Base-by-base conservation (phyloP, 768 basidiomycete genomes). In the Russula griseocarnosa region DNA sequence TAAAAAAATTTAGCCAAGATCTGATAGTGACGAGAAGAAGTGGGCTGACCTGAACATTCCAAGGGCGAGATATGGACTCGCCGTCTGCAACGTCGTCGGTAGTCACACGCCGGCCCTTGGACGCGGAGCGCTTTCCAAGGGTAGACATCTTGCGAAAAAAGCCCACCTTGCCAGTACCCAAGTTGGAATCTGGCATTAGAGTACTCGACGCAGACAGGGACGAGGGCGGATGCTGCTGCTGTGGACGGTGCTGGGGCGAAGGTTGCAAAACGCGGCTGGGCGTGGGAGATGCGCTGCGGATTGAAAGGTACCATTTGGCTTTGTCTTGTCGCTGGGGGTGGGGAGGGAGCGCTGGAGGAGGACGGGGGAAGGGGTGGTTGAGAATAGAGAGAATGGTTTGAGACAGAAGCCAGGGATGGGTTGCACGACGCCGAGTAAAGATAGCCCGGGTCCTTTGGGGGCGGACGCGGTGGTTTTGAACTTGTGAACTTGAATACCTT, bases 61-160 rank as follows among this genome's bases (percentile, higher is more conserved):
- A 69, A 22, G 67, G 67, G n/a, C 20, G 53, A 11, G 67, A 69
- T 4, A 69, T 69, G 30, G 55, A 58, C 42, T 64, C 67, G 26
- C 62, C 60, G 30, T 63, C 55, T 2, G 44, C 38, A 42, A 28
- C 32, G 4, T 63, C 67, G 6, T 66, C 58, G 18, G 22, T 16
- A 3, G 28, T 24, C 16, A 26, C n/a, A 36, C 53, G 60, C 8
- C 53, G 46, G 59, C 38, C 46, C 60, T 57, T 68, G n/a, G 67
- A 61, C 24, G 53, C 28, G 10, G 67, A 64, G 1, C 67, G 67
- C 18, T 58, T 67, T 26, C 67, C 26, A 34, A 69, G 11, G 36
- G 46, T 42, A 14, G 66, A 57, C 16, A 69, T 49, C 55, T 67
- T 69, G 28, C 52, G 56, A n/a, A 67, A 53, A 57, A 67, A 63